phyloP scores from a whole-genome alignment of 2,329 filamentous ascomycete species.

The Aspergillus sp. region DNA sequence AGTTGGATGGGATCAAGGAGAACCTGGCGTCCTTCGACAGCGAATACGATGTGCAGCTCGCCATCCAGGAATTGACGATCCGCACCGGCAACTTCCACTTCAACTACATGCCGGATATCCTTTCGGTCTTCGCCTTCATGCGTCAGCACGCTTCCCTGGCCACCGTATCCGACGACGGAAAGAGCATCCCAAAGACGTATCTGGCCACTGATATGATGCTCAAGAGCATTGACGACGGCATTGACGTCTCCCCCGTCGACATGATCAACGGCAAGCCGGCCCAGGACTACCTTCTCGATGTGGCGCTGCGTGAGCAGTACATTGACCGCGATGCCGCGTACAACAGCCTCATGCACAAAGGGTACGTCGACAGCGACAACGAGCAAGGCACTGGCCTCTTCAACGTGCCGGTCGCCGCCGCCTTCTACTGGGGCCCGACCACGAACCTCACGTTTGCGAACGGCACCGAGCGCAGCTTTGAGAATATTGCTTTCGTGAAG shows the following conservation, averaged over 20 bases:
- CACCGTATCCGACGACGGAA: background rate
- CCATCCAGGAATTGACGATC: background rate
- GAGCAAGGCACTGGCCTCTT: background rate
- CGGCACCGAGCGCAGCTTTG: background rate
- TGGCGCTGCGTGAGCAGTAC: background rate
- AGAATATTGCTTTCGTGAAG: background rate
- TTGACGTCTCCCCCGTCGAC: background rate
- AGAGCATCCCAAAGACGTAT: background rate
- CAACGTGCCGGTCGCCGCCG: background rate
- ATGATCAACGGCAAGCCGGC: background rate
- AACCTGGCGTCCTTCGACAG: background rate
- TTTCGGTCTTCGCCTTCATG: background rate
- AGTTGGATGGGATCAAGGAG: background rate
- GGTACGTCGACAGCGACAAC: background rate
- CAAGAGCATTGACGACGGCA: background rate
- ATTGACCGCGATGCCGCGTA: background rate
- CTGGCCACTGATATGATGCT: background rate
- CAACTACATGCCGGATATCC: background rate
- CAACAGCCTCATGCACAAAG: background rate
- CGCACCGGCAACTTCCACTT: background rate
- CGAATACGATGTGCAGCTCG: background rate
- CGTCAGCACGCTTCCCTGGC: background rate
- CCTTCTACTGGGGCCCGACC: background rate
- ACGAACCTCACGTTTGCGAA: background rate
- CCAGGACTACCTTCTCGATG: background rate